phyloP scores from a whole-genome alignment of 805 yeast genomes.

The Metschnikowia koreensis region DNA sequence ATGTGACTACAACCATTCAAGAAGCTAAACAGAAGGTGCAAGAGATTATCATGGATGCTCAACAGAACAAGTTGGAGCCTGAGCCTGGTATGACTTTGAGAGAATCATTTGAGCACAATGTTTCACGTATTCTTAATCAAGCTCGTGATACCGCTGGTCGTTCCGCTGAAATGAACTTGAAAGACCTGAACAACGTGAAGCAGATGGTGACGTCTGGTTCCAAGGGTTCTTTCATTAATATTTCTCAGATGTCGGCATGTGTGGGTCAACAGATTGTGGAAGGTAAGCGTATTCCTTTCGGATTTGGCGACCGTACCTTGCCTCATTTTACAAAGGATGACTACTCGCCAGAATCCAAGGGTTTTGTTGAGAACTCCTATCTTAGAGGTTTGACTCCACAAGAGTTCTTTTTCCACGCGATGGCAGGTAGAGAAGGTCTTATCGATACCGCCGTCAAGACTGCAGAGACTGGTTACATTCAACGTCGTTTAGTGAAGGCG shows the following conservation, averaged over 20 bases:
- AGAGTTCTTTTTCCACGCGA: conserved; percentile 96
- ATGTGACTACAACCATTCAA: conserved; percentile 87
- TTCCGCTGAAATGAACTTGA: conserved; percentile 94
- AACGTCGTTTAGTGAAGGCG: conserved; percentile 96
- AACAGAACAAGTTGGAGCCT: conserved; percentile 80
- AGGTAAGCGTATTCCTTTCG: conserved; percentile 98
- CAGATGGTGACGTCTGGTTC: conserved; percentile 99
- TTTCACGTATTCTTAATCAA: conserved; percentile 89
- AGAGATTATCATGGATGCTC: conserved; percentile 89
- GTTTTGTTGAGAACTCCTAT: conserved; percentile 95
- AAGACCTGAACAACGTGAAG: conserved; percentile 91
- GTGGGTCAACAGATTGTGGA: conserved; percentile 99
- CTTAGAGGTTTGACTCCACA: conserved; percentile 94
- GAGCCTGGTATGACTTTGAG: conserved; percentile 99
- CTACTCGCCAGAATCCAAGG: conserved; percentile 97
- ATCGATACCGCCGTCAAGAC: conserved; percentile 99
- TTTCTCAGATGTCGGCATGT: conserved; percentile 99
- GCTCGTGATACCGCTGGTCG: conserved; percentile 99
- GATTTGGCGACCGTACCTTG: conserved; percentile 91
- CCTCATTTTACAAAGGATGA: conserved; percentile 99
- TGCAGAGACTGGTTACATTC: conserved; percentile 98
- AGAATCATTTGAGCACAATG: conserved; percentile 97
- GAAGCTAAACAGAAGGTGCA: conserved; percentile 94
- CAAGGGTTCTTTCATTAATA: conserved; percentile 97
- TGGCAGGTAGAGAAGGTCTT: conserved; percentile 98